Base-by-base conservation (phyloP, 768 basidiomycete genomes). In the Boletus subcaerulescens region DNA sequence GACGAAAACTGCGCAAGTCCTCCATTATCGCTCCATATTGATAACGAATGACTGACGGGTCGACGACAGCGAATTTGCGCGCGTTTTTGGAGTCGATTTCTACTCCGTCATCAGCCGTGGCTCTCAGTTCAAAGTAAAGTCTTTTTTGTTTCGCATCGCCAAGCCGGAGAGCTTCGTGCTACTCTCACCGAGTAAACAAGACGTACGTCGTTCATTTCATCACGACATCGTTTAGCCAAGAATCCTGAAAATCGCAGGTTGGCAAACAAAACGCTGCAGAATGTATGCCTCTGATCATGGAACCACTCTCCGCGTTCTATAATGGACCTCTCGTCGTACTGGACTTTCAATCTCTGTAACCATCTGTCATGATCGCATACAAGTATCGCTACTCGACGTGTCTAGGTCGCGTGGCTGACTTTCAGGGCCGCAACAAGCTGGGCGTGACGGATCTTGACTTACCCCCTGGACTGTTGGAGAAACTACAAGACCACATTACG, bases 41-140 rank as follows among this genome's bases (percentile, higher is more conserved):
- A 81, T 86, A 8, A 33, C 33, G 3, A 18, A 42, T 7, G 1
- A 18, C 53, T 55, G 56, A 62, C 18, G 7, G 2, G 12, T 42
- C 38, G 2, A 52, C n/a, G 26, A 22, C 64, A 98, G 96, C 13
- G 97, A 99, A 70, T 98, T 98, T 64, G 95, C 97, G 39, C 85
- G 97, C 11, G 92, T 98, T 7, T 98, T 97, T 60, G 96, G 97
- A 1, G 87, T 99, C 42, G 97, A 99, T 71, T 98, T 98, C 68
- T 91, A 87, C 66, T 97, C 94, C 4, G 95, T 98, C 32, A 82
- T 97, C 58, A 93, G 84, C 56, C 84, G 97, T 32, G 97, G 97
- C 0, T 97, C 94, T 1, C 97, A 99, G 65, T 98, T 93, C 78
- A 99, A 98, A 73, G 97, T 98, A 26, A 97, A 99, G 74, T 94